Percentiles rank a stretch among this genome's conserved stretches.
These are phyloP conservation scores for Botrytis galanthina DNA, from an alignment of 2,329 filamentous ascomycete genomes.

Conservation along the genomic window DNA sequence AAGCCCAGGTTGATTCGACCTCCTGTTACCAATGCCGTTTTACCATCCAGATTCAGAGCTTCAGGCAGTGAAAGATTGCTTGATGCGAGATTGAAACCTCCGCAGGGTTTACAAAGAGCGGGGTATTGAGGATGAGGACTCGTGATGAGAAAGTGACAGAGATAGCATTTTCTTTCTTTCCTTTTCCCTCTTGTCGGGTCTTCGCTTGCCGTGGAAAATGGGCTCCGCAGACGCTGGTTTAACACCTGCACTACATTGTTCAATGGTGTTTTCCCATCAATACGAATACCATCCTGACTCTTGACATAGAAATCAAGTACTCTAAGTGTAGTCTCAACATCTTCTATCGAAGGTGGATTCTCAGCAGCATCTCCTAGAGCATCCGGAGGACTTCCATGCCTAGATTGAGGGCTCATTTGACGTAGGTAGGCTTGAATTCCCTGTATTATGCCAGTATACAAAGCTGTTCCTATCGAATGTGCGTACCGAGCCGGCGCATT, in stretches of 20 bases:
- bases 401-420: slow-evolving; percentile 16
- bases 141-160: neutral
- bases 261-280: neutral
- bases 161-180: neutral
- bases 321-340: slow-evolving; percentile 10
- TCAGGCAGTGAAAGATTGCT: slow-evolving; percentile 21
- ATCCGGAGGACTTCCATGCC: slow-evolving; percentile 20
- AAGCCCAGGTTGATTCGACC: slow-evolving; percentile 26
- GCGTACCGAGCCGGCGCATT: slow-evolving; percentile 15
- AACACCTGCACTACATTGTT: neutral
- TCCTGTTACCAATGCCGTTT: slow-evolving; percentile 26
- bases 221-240: neutral
- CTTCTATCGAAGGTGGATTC: neutral
- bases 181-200: neutral
- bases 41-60: slow-evolving; percentile 22
- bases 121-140: slow-evolving; percentile 23
- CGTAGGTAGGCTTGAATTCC: slow-evolving; percentile 24
- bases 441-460: slow-evolving; percentile 19
- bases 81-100: slow-evolving; percentile 27
- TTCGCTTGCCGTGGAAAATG: neutral
- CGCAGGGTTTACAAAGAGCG: slow-evolving; percentile 25
- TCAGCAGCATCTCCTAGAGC: neutral
- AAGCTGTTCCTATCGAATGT: neutral
- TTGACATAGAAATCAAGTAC: slow-evolving; percentile 11
- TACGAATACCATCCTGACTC: neutral